Percentiles rank a stretch among this genome's conserved stretches.
These are phyloP conservation scores for Ascochyta viciae-villosae DNA, from an alignment of 2,329 filamentous ascomycete genomes.

Conservation along the genomic window DNA sequence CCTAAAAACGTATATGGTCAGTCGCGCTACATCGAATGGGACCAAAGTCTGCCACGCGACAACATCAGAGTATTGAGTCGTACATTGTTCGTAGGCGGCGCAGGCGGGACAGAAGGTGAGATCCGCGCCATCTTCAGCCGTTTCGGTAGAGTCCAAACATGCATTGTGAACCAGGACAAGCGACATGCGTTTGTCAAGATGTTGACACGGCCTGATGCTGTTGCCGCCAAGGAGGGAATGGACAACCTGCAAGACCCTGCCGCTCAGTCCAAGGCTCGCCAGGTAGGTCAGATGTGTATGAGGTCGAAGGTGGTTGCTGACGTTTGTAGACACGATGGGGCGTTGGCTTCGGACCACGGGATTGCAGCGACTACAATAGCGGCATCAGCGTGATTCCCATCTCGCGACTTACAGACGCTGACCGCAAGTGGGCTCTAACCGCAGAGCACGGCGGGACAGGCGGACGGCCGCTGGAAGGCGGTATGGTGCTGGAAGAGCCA, in stretches of 20 bases:
- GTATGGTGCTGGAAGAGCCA: conserved; percentile 92
- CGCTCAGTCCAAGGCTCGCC: conserved; percentile 67
- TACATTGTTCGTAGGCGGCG: conserved; percentile 95
- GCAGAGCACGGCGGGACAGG: conserved; percentile 94
- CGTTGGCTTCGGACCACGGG: conserved; percentile 93
- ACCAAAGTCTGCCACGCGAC: conserved; percentile 74
- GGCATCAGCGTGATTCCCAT: conserved; percentile 95
- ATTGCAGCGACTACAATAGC: conserved; percentile 94
- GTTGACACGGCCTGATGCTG: conserved; percentile 85
- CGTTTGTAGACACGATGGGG: conserved; percentile 86
- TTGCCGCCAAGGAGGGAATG: conserved; percentile 85
- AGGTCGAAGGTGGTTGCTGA: conserved; percentile 21
- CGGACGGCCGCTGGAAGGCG: conserved; percentile 77
- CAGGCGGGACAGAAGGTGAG: conserved; percentile 76
- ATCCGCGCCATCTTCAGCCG: conserved; percentile 80
- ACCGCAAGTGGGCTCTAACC: conserved; percentile 95
- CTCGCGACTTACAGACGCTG: conserved; percentile 89
- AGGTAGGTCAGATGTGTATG: conserved; percentile 34
- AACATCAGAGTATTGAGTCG: conserved; percentile 86
- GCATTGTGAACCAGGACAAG: conserved; percentile 98
- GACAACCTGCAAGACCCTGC: conserved; percentile 77
- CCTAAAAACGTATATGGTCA: conserved; percentile 40
- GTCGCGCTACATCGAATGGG: conserved; percentile 81
- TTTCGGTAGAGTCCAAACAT: conserved; percentile 91
- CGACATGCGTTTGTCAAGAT: conserved; percentile 99